Conservation (phyloP, 805 yeast species). For the Maudiozyma pseudohumilis region DNA sequence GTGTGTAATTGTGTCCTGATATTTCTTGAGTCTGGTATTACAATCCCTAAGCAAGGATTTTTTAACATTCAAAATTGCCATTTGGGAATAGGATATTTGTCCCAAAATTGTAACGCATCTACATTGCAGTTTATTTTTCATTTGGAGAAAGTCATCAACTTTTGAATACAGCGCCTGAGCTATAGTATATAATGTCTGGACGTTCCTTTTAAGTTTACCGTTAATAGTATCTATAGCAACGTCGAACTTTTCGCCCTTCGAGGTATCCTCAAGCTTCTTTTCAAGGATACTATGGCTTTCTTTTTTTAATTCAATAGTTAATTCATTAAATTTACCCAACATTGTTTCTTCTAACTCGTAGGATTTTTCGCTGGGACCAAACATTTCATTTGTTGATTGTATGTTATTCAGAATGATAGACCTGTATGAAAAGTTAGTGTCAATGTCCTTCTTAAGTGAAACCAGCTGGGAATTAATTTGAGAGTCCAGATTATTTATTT, state of each 20-base stretch:
- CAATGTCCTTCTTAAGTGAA: constrained; percentile 12
- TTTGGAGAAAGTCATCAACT: constrained; percentile 15
- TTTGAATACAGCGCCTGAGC: constrained; percentile 21
- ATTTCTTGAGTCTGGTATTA: constrained; percentile 21
- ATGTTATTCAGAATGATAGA: constrained; percentile 7
- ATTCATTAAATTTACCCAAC: constrained; percentile 20
- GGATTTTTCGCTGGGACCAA: constrained; percentile 8
- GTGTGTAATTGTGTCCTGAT: constrained; percentile 17
- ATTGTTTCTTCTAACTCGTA: constrained; percentile 19
- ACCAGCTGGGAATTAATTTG: constrained; percentile 12
- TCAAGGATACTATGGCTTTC: constrained; percentile 14
- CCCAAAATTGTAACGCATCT: constrained; percentile 22
- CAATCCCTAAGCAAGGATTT: constrained; percentile 27
- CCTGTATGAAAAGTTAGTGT: constrained; percentile 10
- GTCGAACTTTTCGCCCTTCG: constrained; percentile 5
- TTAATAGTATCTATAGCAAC: constrained; percentile 4
- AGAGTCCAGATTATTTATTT: constrained; percentile 9
- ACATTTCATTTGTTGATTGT: background rate
- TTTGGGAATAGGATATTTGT: constrained; percentile 31
- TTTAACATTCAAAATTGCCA: constrained; percentile 29
- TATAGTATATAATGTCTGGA: constrained; percentile 18
- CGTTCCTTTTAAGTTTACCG: constrained; percentile 9
- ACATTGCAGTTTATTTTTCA: constrained; percentile 29
- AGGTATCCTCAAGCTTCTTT: constrained; percentile 9
- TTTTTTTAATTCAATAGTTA: constrained; percentile 11